Evolutionary conservation across 148 eudicot species (phyloP), one percentile per base, ranked within the genome.

Genomic region (Arctostaphylos glauca): DNA sequence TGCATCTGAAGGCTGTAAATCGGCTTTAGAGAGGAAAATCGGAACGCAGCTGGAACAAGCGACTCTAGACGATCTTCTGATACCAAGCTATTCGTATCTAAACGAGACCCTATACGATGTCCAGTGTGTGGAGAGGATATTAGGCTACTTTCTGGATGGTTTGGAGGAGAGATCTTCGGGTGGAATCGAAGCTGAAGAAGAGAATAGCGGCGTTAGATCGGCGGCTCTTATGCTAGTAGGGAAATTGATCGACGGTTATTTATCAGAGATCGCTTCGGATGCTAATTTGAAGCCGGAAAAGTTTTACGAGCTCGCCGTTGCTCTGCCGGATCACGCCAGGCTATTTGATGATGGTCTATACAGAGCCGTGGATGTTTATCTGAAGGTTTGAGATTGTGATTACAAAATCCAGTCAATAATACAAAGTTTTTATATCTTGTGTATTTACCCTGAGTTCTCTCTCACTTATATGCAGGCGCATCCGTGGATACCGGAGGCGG

Each of bases 31-130:
- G 91, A 91, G 58, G 77, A 96, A 91, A 80, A 96, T 96, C 1
- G 99, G 99, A 2, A 85, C 87, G 25, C 93, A 93, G 74, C 80
- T 96, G 8, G 98, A 96, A 21, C 90, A 89, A 83, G 97, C 99
- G 0, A 88, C 93, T 4, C 77, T 96, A 0, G 99, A 96, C 83
- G 99, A 94, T 87, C 87, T 96, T 52, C 80, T 96, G 71, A 91
- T 96, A 55, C 99, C 99, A 67, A 96, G 99, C 76, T 96, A 96
- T 77, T 96, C 99, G 23, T 96, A 96, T 81, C 79, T 94, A 85
- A 93, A 90, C 21, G 99, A 96, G 43, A 96, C 99, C 9, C 74
- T 96, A 81, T 96, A 96, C 80, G 98, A 96, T 83, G 93, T 94
- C 13, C 96, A 93, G 55, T 96, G 99, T 79, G 86, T 94, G 64